These are phyloP conservation scores for Kappamyces sp. DNA, from an alignment of 192 early-diverging fungal genomes.

Conservation along the genomic window DNA sequence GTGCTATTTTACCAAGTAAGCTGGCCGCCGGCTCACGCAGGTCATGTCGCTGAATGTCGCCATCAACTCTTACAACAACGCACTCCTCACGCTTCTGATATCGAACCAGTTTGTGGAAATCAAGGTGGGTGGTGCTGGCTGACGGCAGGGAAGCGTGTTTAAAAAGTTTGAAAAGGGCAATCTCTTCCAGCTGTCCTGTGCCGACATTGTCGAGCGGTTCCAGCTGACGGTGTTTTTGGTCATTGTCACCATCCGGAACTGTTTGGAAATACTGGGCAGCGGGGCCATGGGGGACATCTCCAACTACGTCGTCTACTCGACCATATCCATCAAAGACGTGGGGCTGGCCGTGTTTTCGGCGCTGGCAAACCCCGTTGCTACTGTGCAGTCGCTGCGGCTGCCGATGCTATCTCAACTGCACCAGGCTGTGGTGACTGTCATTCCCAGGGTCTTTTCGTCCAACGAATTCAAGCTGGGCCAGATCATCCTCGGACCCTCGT, in stretches of 20 bases:
- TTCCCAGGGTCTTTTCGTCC: slow-evolving; percentile 8
- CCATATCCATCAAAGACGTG: not conserved
- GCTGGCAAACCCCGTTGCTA: too few species aligned
- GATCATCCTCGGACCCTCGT: slow-evolving; percentile 61
- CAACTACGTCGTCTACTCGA: slow-evolving; percentile 17
- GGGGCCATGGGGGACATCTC: slow-evolving; percentile 18
- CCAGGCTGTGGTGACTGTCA: slow-evolving; percentile 15
- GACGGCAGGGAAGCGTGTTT: slow-evolving; percentile 70
- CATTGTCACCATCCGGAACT: slow-evolving; percentile 87
- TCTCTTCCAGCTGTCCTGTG: slow-evolving; percentile 89
- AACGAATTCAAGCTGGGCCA: slow-evolving; percentile 5
- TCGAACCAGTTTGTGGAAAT: slow-evolving; percentile 99
- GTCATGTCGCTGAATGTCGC: slow-evolving; percentile 94
- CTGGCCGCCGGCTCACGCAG: too few species aligned
- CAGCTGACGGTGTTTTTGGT: slow-evolving; percentile 80
- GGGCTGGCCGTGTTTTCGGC: slow-evolving; percentile 4
- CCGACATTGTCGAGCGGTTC: slow-evolving; percentile 94
- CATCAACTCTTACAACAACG: slow-evolving; percentile 93
- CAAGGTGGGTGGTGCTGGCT: slow-evolving; percentile 40
- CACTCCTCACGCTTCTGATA: slow-evolving; percentile 84
- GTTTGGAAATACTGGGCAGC: slow-evolving; percentile 68
- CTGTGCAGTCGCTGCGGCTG: not conserved
- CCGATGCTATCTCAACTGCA: not conserved
- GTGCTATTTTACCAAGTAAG: slow-evolving; percentile 78
- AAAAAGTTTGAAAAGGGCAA: slow-evolving; percentile 96